Evolutionary conservation across 2,329 filamentous ascomycete genomes (phyloP), one percentile per base, ranked within the genome.

Genomic region (Epicoccum sorghinum): DNA sequence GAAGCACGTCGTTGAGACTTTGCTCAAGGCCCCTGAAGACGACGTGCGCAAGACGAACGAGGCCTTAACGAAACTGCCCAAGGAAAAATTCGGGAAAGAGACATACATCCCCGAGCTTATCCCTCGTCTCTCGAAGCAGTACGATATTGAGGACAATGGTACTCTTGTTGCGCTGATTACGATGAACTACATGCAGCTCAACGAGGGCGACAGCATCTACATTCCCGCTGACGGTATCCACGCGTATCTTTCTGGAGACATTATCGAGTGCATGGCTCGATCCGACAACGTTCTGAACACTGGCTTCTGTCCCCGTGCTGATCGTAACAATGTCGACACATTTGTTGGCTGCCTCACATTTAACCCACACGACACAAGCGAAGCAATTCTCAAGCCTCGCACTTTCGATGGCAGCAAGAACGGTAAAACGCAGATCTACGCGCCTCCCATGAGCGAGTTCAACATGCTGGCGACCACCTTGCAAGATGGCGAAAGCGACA

Each of bases 261-360:
- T 91, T 46, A 85, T 91, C 62, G 89, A 91, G 72, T 91, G 88
- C 74, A 91, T 91, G 89, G 89, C 89, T 1, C 82, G 88, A 7
- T 86, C 82, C 18, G 87, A 91, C 76, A 90, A 91, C 53, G 88
- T 92, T 2, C 78, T 92, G 44, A 90, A 89, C 71, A 85, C 84
- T 0, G 89, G 89, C 0, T 90, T 93, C 77, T 91, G 88, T 61
- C 88, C 89, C 0, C 79, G 79, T 1, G 82, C 84, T 0, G 85
- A 89, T 41, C 80, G 87, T 10, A 82, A 89, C 65, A 84, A 79
- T 38, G 78, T 86, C 23, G 86, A 89, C 14, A 69, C 86, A 25
- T 91, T 92, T 72, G 79, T 79, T 22, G 77, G 82, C 3, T 80
- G 83, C 1, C 68, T 92, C 14, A 88, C 83, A 0, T 91, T 90